These are phyloP conservation scores for Emericellopsis atlantica DNA, from an alignment of 2,329 filamentous ascomycete genomes.

Conservation along the genomic window DNA sequence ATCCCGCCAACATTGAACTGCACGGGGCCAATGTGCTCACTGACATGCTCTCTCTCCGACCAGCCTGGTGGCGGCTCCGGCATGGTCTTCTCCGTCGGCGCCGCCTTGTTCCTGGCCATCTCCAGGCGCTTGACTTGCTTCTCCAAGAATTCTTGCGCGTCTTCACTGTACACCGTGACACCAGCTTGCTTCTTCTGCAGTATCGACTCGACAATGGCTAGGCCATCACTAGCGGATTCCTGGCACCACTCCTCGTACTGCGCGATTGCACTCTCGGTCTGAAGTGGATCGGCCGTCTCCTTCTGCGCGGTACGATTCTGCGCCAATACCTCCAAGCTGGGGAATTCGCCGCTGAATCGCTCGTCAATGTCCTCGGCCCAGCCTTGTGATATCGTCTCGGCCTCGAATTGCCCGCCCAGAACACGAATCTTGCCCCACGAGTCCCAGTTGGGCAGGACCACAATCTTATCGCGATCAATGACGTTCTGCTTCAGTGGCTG, in stretches of 20 bases:
- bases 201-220: constrained; percentile 24
- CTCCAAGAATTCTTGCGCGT: constrained; percentile 66
- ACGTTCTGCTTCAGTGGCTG: constrained; percentile 79
- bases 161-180: constrained; percentile 28
- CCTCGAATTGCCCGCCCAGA: constrained; percentile 80
- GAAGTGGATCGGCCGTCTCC: constrained; percentile 5
- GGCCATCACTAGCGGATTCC: constrained; percentile 54
- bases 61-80: constrained; percentile 5
- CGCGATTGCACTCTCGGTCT: constrained; percentile 42
- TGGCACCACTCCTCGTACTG: constrained; percentile 71
- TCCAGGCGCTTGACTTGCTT: constrained; percentile 69
- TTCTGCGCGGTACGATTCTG: constrained; percentile 10
- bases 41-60: constrained; percentile 33
- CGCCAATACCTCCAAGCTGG: constrained; percentile 6
- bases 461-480: constrained; percentile 85
- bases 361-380: constrained; percentile 78
- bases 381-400: constrained; percentile 70
- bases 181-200: constrained; percentile 18
- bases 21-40: constrained; percentile 83
- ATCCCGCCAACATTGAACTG: constrained; percentile 99
- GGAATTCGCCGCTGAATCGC: constrained; percentile 17
- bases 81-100: not conserved
- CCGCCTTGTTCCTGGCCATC: constrained; percentile 38
- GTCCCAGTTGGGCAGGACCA: constrained; percentile 95
- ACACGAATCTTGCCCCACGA: constrained; percentile 96